Base-by-base conservation (phyloP, 768 basidiomycete species). In the Heimioporus sp. region DNA sequence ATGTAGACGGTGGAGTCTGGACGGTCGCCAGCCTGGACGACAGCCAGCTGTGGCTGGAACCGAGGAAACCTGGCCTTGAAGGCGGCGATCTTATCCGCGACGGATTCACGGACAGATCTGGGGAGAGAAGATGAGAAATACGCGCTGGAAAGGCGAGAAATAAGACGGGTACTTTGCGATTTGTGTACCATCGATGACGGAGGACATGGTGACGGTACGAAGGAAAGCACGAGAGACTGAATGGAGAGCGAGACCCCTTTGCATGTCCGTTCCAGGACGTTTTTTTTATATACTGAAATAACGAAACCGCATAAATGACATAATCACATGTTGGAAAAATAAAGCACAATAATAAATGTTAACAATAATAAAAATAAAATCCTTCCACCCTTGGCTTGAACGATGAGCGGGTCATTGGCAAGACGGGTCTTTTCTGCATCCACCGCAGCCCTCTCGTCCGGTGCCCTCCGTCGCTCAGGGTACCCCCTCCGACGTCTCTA, bases 1-100 rank as follows among this genome's bases (percentile, higher is more conserved):
- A 99, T 86, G 72, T 99, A 99, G 38, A 87, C 86, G 17, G 78
- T 75, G 6, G 95, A 98, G 69, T 98, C 96, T 19, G 92, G 85
- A 52, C 92, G 87, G 30, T 86, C 83, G 48, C 97, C 97, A 46
- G 92, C 93, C 72, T 98, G 97, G 41, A 99, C 81, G 71, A 99
- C 92, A 59, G 84, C 90, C 16, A 99, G 81, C 67, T 86, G 83
- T 12, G 97, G 90, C 62, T 86, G 82, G 76, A 98, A 99, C 19
- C 88, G 87, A n/a, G 95, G 90, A 68, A 80, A 85, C 54, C 73
- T 77, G 4, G 80, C 70, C 63, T 87, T 86, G 42, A 85, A 68
- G 2, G 80, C 61, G 38, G 76, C 75, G 69, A 98, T 91, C 50
- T 79, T 79, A 43, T 77, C 71, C n/a, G 87, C 78, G 59, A 95